A percentile compares a stretch with the other conserved stretches of the same genome.
These are phyloP conservation scores for Amaranthus palmeri DNA, from an alignment of 148 eudicot species.

Conservation along the genomic window DNA sequence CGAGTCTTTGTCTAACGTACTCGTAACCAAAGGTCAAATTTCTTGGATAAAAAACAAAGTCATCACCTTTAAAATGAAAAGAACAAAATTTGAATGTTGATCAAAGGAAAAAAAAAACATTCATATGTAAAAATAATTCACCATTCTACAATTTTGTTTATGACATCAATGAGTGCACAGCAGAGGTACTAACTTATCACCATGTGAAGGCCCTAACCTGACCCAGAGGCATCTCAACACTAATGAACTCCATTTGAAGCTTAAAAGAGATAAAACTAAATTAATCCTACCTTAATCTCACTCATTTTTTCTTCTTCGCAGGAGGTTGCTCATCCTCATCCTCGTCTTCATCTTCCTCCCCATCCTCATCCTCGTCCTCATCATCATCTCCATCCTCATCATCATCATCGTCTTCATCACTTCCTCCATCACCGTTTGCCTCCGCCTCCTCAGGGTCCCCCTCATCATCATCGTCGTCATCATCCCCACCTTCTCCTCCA, in stretches of 20 bases:
- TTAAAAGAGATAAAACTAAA: not conserved
- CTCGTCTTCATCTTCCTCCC: conserved; percentile 28
- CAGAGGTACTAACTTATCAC: conserved; percentile 8
- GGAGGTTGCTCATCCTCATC: conserved; percentile 42
- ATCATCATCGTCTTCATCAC: conserved; percentile 26
- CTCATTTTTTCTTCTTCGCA: conserved; percentile 47
- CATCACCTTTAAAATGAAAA: not conserved
- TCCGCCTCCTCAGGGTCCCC: conserved; percentile 33
- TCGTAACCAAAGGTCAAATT: too few relatives aligned
- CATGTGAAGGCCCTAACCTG: conserved; percentile 16
- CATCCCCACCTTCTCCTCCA: conserved; percentile 43
- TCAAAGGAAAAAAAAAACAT: not conserved
- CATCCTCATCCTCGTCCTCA: conserved; percentile 41
- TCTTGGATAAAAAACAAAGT: too few relatives aligned
- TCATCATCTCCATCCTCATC: conserved; percentile 35
- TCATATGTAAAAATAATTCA: conserved; percentile 2
- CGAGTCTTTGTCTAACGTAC: too few relatives aligned
- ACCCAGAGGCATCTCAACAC: conserved; percentile 6
- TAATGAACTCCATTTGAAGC: conserved; percentile 13
- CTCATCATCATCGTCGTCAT: conserved; percentile 34
- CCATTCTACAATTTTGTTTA: conserved; percentile 13
- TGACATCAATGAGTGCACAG: conserved; percentile 17
- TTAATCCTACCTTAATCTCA: conserved; percentile 3
- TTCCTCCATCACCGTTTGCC: conserved; percentile 36
- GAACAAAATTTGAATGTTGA: not conserved